Percentiles rank a stretch among this genome's conserved stretches.
These are phyloP conservation scores for Ustilago shanxiensis DNA, from an alignment of 1,284 basidiomycete species.

Conservation along the genomic window DNA sequence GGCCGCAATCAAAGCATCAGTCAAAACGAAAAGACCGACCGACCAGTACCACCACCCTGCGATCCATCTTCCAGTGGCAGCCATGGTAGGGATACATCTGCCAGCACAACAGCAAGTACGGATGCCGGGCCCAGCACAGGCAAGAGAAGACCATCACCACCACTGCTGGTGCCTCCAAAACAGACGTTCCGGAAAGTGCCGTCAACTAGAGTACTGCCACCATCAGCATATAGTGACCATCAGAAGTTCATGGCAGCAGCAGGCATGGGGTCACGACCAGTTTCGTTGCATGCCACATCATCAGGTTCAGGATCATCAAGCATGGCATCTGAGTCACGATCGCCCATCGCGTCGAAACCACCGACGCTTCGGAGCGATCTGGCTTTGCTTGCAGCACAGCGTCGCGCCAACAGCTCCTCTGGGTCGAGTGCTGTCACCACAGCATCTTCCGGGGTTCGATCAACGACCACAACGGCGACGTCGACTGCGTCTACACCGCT, in stretches of 20 bases:
- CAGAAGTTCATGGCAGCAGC: slow-evolving; percentile 47
- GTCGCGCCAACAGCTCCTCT: slow-evolving; percentile 27
- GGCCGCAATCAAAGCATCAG: background rate
- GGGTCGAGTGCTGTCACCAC: slow-evolving; percentile 20
- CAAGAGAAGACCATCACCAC: slow-evolving; percentile 35
- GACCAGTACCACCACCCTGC: slow-evolving; percentile 23
- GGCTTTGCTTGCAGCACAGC: slow-evolving; percentile 25
- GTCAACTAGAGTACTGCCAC: slow-evolving; percentile 24
- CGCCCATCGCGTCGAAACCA: background rate
- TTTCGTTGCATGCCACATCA: background rate
- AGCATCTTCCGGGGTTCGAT: slow-evolving; percentile 6
- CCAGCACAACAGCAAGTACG: slow-evolving; percentile 6
- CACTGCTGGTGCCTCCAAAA: slow-evolving; percentile 40
- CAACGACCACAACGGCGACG: slow-evolving; percentile 13
- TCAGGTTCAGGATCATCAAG: background rate
- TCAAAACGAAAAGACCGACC: background rate
- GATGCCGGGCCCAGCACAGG: slow-evolving; percentile 23
- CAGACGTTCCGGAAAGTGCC: slow-evolving; percentile 39
- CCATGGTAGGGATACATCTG: slow-evolving; percentile 13
- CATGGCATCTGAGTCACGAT: slow-evolving; percentile 2
- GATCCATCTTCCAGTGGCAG: slow-evolving; percentile 14
- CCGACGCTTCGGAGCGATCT: slow-evolving; percentile 23
- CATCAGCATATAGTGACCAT: slow-evolving; percentile 49
- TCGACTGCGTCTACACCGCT: slow-evolving; percentile 12
- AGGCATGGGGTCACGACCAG: background rate